phyloP scores from a whole-genome alignment of 2,329 filamentous ascomycete species.

The Colletotrichum eremochloae region DNA sequence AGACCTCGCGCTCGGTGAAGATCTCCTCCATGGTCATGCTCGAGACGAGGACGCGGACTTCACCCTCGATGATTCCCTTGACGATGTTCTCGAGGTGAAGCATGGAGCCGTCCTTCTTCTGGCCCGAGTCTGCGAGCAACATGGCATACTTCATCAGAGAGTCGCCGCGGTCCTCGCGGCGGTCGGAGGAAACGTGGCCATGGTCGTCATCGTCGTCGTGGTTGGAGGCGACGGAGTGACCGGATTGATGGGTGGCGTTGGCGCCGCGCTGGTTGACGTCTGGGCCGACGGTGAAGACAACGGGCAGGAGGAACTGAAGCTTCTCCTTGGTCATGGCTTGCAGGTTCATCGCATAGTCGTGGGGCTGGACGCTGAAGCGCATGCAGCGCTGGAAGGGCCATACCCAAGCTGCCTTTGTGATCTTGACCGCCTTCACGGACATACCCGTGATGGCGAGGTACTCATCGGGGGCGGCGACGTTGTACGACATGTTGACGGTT shows the following conservation, averaged over 20 bases:
- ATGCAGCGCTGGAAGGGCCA: slow-evolving; percentile 77
- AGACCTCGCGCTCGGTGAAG: slow-evolving; percentile 81
- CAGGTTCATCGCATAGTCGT: slow-evolving; percentile 85
- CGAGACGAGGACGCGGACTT: slow-evolving; percentile 85
- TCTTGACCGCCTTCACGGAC: slow-evolving; percentile 79
- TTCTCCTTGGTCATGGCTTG: slow-evolving; percentile 94
- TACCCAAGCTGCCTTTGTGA: slow-evolving; percentile 82
- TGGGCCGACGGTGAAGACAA: slow-evolving; percentile 88
- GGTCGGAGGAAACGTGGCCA: slow-evolving; percentile 42
- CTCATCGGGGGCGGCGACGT: slow-evolving; percentile 80
- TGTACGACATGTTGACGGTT: slow-evolving; percentile 69
- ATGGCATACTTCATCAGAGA: slow-evolving; percentile 86
- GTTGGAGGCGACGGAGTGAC: slow-evolving; percentile 37
- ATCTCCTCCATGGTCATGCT: slow-evolving; percentile 96
- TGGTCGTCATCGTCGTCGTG: slow-evolving; percentile 43
- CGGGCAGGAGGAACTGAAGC: slow-evolving; percentile 83
- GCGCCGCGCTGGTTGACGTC: slow-evolving; percentile 74
- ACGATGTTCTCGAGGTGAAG: slow-evolving; percentile 85
- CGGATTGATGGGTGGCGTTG: slow-evolving; percentile 50
- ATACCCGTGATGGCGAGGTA: slow-evolving; percentile 91
- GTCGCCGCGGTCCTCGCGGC: slow-evolving; percentile 67
- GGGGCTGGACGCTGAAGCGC: slow-evolving; percentile 75
- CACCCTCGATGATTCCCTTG: slow-evolving; percentile 91
- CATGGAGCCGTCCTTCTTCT: slow-evolving; percentile 56
- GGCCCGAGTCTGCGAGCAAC: slow-evolving; percentile 79